Evolutionary conservation across 2,329 filamentous ascomycete genomes (phyloP).

Genomic region (Paracoccidioides brasiliensis): DNA sequence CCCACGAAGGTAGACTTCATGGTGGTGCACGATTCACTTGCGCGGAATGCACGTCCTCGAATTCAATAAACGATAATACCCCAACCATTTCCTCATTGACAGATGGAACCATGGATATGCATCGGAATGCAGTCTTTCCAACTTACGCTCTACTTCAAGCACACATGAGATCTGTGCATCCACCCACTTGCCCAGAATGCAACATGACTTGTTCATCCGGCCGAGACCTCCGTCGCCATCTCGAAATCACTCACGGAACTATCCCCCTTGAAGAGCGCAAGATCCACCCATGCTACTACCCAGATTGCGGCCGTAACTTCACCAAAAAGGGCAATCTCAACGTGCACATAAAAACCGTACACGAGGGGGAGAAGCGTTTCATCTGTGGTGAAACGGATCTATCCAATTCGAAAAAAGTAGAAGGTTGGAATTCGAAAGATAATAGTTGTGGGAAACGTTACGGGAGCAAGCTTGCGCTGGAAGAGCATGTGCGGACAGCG

Average conservation of each 20-base stretch:
- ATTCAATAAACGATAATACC: constrained; percentile 23
- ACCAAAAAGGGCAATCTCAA: constrained; percentile 74
- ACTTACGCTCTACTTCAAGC: constrained; percentile 57
- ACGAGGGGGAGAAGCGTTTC: constrained; percentile 60
- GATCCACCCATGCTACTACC: constrained; percentile 51
- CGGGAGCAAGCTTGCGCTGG: constrained; percentile 61
- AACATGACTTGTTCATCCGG: constrained; percentile 53
- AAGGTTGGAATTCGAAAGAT: constrained; percentile 46
- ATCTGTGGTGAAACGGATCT: constrained; percentile 63
- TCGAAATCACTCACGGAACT: constrained; percentile 62
- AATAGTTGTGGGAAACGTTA: constrained; percentile 65
- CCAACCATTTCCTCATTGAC: constrained; percentile 6
- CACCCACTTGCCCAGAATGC: constrained; percentile 61
- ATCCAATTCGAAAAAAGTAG: constrained; percentile 42
- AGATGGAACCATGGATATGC: background rate
- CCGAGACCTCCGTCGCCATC: constrained; percentile 58
- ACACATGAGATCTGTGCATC: constrained; percentile 62
- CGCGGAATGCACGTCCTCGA: constrained; percentile 48
- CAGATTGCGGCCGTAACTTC: constrained; percentile 62
- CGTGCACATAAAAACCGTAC: constrained; percentile 62
- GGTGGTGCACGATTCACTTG: constrained; percentile 61
- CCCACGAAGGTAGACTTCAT: constrained; percentile 60
- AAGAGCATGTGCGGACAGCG: constrained; percentile 71
- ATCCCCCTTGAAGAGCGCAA: constrained; percentile 47
- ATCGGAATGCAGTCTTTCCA: constrained; percentile 43